Evolutionary conservation across 768 basidiomycete genomes (phyloP), one percentile per base, ranked within the genome.

Genomic region (Candolleomyces eurysporus): DNA sequence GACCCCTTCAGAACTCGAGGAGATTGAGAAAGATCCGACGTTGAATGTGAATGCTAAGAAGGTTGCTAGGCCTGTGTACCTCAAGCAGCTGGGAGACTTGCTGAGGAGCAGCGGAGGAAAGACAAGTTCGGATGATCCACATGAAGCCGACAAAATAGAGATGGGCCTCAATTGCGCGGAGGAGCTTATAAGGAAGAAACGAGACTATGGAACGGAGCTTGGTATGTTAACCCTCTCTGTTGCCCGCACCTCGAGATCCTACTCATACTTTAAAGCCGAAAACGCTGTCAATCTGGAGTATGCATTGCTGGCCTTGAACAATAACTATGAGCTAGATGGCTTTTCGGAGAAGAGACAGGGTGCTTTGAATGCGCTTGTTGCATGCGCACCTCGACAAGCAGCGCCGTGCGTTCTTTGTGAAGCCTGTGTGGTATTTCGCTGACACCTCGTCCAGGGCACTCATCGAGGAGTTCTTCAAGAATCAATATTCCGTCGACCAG

Each of bases 381-480:
- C 82, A 4, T 94, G 91, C 62, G 86, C 85, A 61, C 97, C 97
- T 2, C 76, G 77, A 30, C 86, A 86, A 58, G 86, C 90, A 46
- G 88, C 94, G 0, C 90, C 88, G 96, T 98, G 70, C 68, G 94
- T 83, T n/a, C 43, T 46, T n/a, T 36, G 22, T 4, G 48, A 63
- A 58, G 45, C 8, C 48, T 39, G 11, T 31, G 19, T 39, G 52
- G 22, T 8, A 31, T 49, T 22, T 22, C 36, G 62, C 7, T 65
- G 16, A 11, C 13, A 32, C 10, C 40, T 3, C 16, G 50, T 58
- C 10, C 68, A 97, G 96, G 3, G 82, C 85, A 39, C 78, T 98
- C 10, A 87, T 93, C 57, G 94, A 96, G 70, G 92, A 97, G 68
- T 96, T 94, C 73, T 99, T 98, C 78, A 88, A 88, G 66, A 91